Evolutionary conservation across 1,139 yeast species (phyloP).

Genomic region (Kodamaea derodonti): DNA sequence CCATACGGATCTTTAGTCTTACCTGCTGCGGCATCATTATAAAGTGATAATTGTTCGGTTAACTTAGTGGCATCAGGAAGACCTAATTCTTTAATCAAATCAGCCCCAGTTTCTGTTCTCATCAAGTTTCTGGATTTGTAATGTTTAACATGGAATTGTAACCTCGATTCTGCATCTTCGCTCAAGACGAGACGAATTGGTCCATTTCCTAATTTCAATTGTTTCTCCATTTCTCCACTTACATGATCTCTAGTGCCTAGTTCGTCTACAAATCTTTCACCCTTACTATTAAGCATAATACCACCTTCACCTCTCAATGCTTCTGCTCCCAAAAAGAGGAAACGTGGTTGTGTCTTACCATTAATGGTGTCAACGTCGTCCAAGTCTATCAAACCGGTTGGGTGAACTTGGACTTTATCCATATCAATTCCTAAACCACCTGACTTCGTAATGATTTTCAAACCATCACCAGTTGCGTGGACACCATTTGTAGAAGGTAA

Average conservation of each 20-base stretch:
- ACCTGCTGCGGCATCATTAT: conserved; percentile 46
- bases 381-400: conserved; percentile 75
- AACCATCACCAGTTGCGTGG: conserved; percentile 79
- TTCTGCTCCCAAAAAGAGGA: conserved; percentile 74
- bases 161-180: conserved; percentile 38
- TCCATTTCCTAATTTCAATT: conserved; percentile 40
- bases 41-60: conserved; percentile 34
- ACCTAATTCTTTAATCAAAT: conserved; percentile 46
- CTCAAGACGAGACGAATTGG: conserved; percentile 51
- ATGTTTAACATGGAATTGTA: conserved; percentile 59
- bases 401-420: conserved; percentile 79
- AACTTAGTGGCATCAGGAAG: conserved; percentile 24
- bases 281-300: conserved; percentile 55
- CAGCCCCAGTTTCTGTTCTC: conserved; percentile 47
- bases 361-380: conserved; percentile 46
- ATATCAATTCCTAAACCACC: conserved; percentile 67
- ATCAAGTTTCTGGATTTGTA: conserved; percentile 65
- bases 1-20: conserved; percentile 44
- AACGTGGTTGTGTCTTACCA: conserved; percentile 41
- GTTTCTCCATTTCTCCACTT: conserved; percentile 55
- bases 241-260: conserved; percentile 69
- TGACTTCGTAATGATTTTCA: conserved; percentile 50
- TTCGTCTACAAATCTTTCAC: conserved; percentile 70
- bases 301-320: conserved; percentile 80
- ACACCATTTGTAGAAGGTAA: conserved; percentile 73